phyloP scores from a whole-genome alignment of 176 grass and related monocot species.

The Oryza punctata region DNA sequence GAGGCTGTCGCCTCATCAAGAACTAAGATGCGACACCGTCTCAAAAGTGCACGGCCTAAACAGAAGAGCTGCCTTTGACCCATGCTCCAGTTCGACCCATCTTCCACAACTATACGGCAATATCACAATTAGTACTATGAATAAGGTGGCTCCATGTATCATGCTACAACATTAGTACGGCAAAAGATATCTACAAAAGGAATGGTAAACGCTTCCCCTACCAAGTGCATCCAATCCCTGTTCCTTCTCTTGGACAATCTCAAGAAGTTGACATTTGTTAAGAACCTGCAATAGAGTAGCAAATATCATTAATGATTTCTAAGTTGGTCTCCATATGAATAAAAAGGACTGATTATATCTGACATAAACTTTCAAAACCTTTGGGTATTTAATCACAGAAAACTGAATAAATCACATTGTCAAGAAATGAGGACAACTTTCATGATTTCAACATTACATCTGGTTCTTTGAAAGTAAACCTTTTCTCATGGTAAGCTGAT shows the following conservation, averaged over 20 bases:
- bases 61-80: conserved; percentile 90
- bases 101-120: conserved; percentile 51
- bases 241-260: conserved; percentile 81
- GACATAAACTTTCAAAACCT: neutral
- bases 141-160: neutral
- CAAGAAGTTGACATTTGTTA: conserved; percentile 88
- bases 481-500: conserved; percentile 14
- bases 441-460: conserved; percentile 19
- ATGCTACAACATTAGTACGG: neutral
- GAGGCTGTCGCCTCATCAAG: conserved; percentile 71
- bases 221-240: conserved; percentile 76
- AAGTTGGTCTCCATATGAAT: neutral
- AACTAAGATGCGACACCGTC: conserved; percentile 52
- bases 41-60: conserved; percentile 57
- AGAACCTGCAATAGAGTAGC: conserved; percentile 55
- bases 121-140: neutral
- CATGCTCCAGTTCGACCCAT: conserved; percentile 88
- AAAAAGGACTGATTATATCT: neutral
- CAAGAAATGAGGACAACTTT: neutral
- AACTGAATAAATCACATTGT: neutral
- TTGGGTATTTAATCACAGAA: neutral
- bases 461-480: neutral
- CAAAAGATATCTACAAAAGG: neutral
- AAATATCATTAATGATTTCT: conserved; percentile 6
- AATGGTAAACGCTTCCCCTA: neutral